A percentile compares a stretch with the other conserved stretches of the same genome.
phyloP scores from a whole-genome alignment of 257 asterid genomes.

The Gentiana macrophylla region DNA sequence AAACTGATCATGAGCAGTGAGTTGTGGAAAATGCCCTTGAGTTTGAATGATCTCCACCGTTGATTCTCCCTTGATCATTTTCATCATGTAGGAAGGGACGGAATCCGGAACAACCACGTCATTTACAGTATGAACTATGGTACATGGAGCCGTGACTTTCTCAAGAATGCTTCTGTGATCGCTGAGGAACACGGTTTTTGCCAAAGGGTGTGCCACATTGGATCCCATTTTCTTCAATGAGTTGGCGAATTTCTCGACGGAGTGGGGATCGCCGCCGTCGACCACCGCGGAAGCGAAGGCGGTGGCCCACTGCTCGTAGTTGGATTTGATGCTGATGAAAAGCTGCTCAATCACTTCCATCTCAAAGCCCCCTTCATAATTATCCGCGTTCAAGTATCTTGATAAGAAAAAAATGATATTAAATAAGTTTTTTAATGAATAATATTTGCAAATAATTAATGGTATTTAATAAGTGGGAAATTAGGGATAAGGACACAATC shows the following conservation, averaged over 20 bases:
- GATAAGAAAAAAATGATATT: background rate
- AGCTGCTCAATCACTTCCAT: conserved; percentile 34
- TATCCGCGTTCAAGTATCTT: conserved; percentile 49
- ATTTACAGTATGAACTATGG: conserved; percentile 37
- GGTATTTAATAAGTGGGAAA: too few relatives aligned
- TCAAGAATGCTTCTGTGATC: conserved; percentile 49
- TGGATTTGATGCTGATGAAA: conserved; percentile 36
- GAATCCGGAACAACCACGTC: conserved; percentile 61
- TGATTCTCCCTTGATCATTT: conserved; percentile 32
- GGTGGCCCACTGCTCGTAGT: conserved; percentile 58
- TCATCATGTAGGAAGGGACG: conserved; percentile 43
- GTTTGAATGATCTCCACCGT: conserved; percentile 40
- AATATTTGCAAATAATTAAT: too few relatives aligned
- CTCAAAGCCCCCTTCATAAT: conserved; percentile 69
- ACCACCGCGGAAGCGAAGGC: conserved; percentile 37
- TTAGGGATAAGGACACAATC: too few relatives aligned
- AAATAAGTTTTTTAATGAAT: too few relatives aligned
- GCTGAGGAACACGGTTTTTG: conserved; percentile 48
- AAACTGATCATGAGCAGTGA: conserved; percentile 46
- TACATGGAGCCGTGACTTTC: conserved; percentile 41
- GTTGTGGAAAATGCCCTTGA: conserved; percentile 75
- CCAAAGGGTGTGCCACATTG: conserved; percentile 39
- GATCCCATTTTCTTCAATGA: conserved; percentile 48
- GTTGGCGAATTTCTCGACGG: conserved; percentile 27
- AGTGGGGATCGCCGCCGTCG: conserved; percentile 42